Percentiles rank a stretch among this genome's conserved stretches.
Evolutionary conservation across 306 rosid genomes (phyloP).

Genomic region (Prunus fruticosa): DNA sequence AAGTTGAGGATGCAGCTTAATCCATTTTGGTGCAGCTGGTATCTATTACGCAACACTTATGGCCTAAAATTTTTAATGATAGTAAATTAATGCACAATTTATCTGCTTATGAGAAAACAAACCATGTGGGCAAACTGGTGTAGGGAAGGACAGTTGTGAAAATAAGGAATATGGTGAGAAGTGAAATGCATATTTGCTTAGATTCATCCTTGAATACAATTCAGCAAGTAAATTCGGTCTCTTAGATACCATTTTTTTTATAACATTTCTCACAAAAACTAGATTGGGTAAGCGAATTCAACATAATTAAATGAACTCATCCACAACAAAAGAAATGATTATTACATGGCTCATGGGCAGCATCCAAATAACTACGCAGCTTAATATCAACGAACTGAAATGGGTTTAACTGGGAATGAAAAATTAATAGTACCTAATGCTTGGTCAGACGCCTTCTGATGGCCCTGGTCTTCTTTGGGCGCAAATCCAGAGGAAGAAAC

Average conservation of each 20-base stretch:
- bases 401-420: too few species aligned
- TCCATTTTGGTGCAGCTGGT: too few species aligned
- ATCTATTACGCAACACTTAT: too few species aligned
- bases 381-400: background rate
- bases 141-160: too few species aligned
- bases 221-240: background rate
- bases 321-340: background rate
- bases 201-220: background rate
- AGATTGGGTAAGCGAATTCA: background rate
- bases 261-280: background rate
- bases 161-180: too few species aligned
- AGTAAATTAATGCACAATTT: too few species aligned
- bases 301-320: background rate
- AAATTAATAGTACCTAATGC: conserved; percentile 44
- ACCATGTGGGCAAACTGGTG: too few species aligned
- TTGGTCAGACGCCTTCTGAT: conserved; percentile 65
- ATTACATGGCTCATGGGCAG: background rate
- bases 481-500: conserved; percentile 59
- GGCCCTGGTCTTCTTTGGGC: conserved; percentile 67
- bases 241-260: too few species aligned
- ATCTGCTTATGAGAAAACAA: too few species aligned
- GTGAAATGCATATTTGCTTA: background rate
- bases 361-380: background rate
- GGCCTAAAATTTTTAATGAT: too few species aligned
- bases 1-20: too few species aligned